These are phyloP conservation scores for Aspergillus asperescens DNA, from an alignment of 495 filamentous ascomycete species.

Conservation along the genomic window DNA sequence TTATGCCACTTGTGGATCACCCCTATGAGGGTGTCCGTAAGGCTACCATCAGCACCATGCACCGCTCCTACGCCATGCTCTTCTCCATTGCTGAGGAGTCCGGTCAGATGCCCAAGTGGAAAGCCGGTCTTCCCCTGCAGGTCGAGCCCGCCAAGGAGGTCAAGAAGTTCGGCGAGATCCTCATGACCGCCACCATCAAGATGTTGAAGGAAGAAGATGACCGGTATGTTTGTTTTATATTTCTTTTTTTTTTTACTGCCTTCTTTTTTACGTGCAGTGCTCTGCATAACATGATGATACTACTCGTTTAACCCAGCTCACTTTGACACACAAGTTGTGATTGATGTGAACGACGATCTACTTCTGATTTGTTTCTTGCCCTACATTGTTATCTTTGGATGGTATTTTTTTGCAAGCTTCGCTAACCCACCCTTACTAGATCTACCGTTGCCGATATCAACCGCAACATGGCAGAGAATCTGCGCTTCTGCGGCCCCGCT, in stretches of 20 bases:
- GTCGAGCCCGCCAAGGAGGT: constrained; percentile 70
- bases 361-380: constrained; percentile 25
- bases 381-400: constrained; percentile 1
- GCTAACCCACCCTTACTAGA: constrained; percentile 50
- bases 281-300: constrained; percentile 66
- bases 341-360: constrained; percentile 82
- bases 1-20: constrained; percentile 77
- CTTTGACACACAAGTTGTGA: constrained; percentile 79
- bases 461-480: constrained; percentile 84
- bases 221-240: constrained; percentile 60
- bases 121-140: constrained; percentile 79
- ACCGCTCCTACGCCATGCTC: constrained; percentile 87
- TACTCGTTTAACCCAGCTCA: constrained; percentile 98
- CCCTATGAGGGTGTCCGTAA: constrained; percentile 90
- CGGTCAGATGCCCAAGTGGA: constrained; percentile 74
- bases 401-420: constrained; percentile 5
- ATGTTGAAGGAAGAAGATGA: constrained; percentile 88
- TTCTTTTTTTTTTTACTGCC: constrained; percentile 24
- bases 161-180: constrained; percentile 79
- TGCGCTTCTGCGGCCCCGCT: constrained; percentile 86
- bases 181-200: constrained; percentile 75
- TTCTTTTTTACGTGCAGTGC: not conserved
- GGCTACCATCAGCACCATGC: constrained; percentile 81
- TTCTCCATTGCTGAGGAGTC: constrained; percentile 81
- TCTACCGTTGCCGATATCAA: constrained; percentile 92